Evolutionary conservation across 1,284 basidiomycete species (phyloP).

Genomic region (Athelia sp.): DNA sequence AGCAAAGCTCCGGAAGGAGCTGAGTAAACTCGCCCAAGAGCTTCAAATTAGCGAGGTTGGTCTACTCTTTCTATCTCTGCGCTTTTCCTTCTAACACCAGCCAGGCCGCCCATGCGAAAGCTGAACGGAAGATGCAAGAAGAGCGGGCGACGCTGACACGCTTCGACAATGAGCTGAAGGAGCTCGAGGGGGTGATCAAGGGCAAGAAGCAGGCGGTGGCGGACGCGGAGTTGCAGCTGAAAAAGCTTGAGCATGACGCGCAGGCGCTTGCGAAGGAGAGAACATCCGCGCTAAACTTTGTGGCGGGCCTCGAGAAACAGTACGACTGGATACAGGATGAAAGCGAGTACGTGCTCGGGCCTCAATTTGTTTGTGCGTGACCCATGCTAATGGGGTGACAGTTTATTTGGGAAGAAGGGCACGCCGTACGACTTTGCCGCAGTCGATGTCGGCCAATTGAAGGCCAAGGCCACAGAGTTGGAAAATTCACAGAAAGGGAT

Average conservation of each 20-base stretch:
- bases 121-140: constrained; percentile 71
- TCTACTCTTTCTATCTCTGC: not conserved
- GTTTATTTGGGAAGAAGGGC: constrained; percentile 79
- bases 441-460: constrained; percentile 65
- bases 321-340: constrained; percentile 90
- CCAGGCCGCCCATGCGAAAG: constrained; percentile 37
- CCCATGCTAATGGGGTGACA: constrained; percentile 20
- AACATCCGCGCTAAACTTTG: constrained; percentile 34
- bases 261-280: constrained; percentile 50
- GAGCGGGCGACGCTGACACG: constrained; percentile 83
- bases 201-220: constrained; percentile 74
- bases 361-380: not conserved
- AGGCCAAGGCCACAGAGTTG: constrained; percentile 71
- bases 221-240: constrained; percentile 69
- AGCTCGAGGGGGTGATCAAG: constrained; percentile 79
- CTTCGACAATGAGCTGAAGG: constrained; percentile 85
- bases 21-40: constrained; percentile 54
- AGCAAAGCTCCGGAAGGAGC: constrained; percentile 58
- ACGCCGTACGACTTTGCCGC: constrained; percentile 81
- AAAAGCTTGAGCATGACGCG: constrained; percentile 52
- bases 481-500: constrained; percentile 80
- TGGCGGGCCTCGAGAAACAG: constrained; percentile 71
- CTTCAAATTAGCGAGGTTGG: constrained; percentile 51
- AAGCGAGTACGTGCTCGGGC: constrained; percentile 55
- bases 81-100: constrained; percentile 2